A percentile compares a stretch with the other conserved stretches of the same genome.
Evolutionary conservation across 2,329 filamentous ascomycete genomes (phyloP).

Genomic region (Elsinoe ampelina): DNA sequence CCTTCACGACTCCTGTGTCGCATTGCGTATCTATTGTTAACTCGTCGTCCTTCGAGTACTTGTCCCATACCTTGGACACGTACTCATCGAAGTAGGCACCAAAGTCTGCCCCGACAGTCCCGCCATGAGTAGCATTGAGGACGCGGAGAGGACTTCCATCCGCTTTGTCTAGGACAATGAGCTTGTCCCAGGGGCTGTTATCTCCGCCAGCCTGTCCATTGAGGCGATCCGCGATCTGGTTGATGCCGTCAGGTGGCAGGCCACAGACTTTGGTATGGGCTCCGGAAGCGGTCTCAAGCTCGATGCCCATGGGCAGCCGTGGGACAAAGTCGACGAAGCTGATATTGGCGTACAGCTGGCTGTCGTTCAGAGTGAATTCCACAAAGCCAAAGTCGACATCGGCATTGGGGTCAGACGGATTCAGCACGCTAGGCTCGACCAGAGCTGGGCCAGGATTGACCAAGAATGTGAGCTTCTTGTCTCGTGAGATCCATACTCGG

Average conservation of each 20-base stretch:
- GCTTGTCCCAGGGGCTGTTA: conserved; percentile 53
- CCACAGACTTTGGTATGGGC: conserved; percentile 46
- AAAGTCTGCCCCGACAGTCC: conserved; percentile 42
- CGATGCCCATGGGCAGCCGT: conserved; percentile 34
- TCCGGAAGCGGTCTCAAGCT: conserved; percentile 30
- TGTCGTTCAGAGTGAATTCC: conserved; percentile 40
- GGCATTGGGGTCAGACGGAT: conserved; percentile 32
- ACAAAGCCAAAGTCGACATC: conserved; percentile 36
- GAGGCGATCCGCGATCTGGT: conserved; percentile 46
- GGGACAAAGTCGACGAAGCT: conserved; percentile 28
- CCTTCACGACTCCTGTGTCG: conserved; percentile 44
- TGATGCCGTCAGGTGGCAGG: conserved; percentile 49
- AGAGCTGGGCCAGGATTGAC: conserved; percentile 31
- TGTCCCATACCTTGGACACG: conserved; percentile 44
- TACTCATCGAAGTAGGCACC: conserved; percentile 45
- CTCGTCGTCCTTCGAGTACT: conserved; percentile 32
- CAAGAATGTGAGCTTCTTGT: conserved; percentile 28
- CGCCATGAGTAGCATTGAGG: conserved; percentile 38
- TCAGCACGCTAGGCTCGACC: conserved; percentile 41
- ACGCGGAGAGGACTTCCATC: conserved; percentile 33
- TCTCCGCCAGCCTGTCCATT: conserved; percentile 48
- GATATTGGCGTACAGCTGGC: conserved; percentile 36
- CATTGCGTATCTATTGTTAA: conserved; percentile 57
- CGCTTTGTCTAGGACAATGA: conserved; percentile 38
- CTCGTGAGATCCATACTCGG: conserved; percentile 30